phyloP scores from a whole-genome alignment of 805 yeast genomes.

The Candida ipomoeae region DNA sequence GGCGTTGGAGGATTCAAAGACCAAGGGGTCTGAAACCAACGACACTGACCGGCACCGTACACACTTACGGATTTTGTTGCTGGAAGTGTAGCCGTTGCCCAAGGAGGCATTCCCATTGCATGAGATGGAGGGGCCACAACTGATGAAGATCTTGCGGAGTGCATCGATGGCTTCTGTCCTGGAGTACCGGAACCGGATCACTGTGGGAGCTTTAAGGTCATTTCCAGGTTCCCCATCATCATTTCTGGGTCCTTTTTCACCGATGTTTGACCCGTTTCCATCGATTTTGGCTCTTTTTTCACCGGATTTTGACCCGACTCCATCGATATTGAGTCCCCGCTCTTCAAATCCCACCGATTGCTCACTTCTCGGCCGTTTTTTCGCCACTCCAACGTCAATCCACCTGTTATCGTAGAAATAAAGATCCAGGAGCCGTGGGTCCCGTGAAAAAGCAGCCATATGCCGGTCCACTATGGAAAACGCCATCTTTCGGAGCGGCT shows the following conservation, averaged over 20 bases:
- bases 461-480: constrained; percentile 46
- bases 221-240: no score
- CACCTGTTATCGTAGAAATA: constrained; percentile 65
- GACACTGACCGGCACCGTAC: constrained; percentile 43
- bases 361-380: background rate
- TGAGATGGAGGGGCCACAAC: constrained; percentile 11
- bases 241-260: no score
- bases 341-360: no score
- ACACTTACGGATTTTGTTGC: constrained; percentile 31
- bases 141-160: constrained; percentile 33
- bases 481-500: constrained; percentile 38
- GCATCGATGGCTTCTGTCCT: constrained; percentile 32
- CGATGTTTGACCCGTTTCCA: no score
- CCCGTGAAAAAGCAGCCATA: constrained; percentile 38
- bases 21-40: constrained; percentile 34
- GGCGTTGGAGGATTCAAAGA: constrained; percentile 30
- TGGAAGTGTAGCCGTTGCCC: constrained; percentile 13
- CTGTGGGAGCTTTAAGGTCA: constrained; percentile 1
- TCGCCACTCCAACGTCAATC: constrained; percentile 44
- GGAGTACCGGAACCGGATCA: constrained; percentile 18
- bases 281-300: no score
- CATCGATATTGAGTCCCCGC: no score
- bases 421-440: constrained; percentile 48
- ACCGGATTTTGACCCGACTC: no score
- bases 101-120: constrained; percentile 12